Evolutionary conservation across 2,329 filamentous ascomycete species (phyloP), one percentile per base, ranked within the genome.

Genomic region (Diaporthe citrichinensis): DNA sequence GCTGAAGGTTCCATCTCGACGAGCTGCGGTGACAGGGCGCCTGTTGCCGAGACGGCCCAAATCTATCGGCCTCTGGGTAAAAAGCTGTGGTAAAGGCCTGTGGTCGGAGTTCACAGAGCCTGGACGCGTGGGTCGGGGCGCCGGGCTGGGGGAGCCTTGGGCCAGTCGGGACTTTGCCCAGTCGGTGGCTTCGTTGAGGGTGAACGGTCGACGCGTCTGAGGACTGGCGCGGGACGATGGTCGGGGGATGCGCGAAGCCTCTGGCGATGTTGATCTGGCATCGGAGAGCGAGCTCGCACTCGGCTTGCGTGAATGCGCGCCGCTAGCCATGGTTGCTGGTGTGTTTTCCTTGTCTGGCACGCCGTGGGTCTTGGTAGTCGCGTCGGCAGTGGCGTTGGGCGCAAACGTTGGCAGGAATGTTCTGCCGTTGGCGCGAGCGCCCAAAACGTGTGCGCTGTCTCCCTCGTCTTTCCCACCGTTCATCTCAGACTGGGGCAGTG

Each of bases 141-240:
- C 88, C 0, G 88, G 88, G 73, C 88, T 90, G 1, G 88, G 88
- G 2, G 88, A 89, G 25, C 84, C 88, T 76, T 86, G 85, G 80
- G 81, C 78, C n/a, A 77, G 79, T 44, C 81, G 81, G 46, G 84
- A 82, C 72, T 84, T 83, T 3, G 81, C 84, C 79, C 84, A 79
- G 53, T 78, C 79, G 78, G 85, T 87, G 9, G 87, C 87, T 58
- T 89, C 87, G 23, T 81, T 78, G 25, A 89, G 78, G 4, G 84
- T 84, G 4, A 89, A 58, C 23, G 73, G 82, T 39, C 82, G 81
- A 2, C 83, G 79, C 67, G 81, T 78, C 46, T 74, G 58, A 49
- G 77, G 46, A 68, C 76, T 59, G 72, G 78, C 31, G 34, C 36
- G 51, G 62, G 76, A 77, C 59, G 78, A 75, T 17, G 75, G 81